These are phyloP conservation scores for Pseudocercospora fijiensis DNA, from an alignment of 2,329 filamentous ascomycete species.

Conservation along the genomic window DNA sequence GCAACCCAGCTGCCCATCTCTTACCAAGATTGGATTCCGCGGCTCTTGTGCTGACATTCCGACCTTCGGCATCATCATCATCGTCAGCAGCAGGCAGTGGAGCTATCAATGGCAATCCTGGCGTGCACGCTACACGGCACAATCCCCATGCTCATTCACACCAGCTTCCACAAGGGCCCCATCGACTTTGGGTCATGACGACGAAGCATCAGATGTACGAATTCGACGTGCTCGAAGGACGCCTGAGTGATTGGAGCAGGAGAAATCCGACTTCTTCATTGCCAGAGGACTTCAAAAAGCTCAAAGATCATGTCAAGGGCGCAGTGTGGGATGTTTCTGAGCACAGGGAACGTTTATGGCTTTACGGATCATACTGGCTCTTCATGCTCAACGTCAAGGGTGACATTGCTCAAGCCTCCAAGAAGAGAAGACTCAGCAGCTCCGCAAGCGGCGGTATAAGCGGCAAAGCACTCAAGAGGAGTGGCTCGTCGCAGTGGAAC, in stretches of 20 bases:
- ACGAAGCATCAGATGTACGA: conserved; percentile 69
- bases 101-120: conserved; percentile 48
- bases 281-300: conserved; percentile 69
- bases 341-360: conserved; percentile 67
- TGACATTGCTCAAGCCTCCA: conserved; percentile 53
- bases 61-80: conserved; percentile 35
- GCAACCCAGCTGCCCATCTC: conserved; percentile 61
- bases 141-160: conserved; percentile 57
- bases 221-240: conserved; percentile 75
- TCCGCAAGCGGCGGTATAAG: conserved; percentile 25
- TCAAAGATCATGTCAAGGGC: conserved; percentile 79
- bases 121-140: conserved; percentile 51
- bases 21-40: conserved; percentile 48
- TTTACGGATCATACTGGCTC: conserved; percentile 82
- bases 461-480: conserved; percentile 45
- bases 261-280: conserved; percentile 75
- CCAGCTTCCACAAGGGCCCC: conserved; percentile 54
- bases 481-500: conserved; percentile 45
- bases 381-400: conserved; percentile 86
- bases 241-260: conserved; percentile 80
- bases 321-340: conserved; percentile 71
- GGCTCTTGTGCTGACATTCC: conserved; percentile 50
- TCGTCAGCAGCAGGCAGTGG: conserved; percentile 8
- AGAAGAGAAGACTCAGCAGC: conserved; percentile 33
- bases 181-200: conserved; percentile 61